phyloP scores from a whole-genome alignment of 2,329 filamentous ascomycete species.

The Phyllosticta paracitricarpa region DNA sequence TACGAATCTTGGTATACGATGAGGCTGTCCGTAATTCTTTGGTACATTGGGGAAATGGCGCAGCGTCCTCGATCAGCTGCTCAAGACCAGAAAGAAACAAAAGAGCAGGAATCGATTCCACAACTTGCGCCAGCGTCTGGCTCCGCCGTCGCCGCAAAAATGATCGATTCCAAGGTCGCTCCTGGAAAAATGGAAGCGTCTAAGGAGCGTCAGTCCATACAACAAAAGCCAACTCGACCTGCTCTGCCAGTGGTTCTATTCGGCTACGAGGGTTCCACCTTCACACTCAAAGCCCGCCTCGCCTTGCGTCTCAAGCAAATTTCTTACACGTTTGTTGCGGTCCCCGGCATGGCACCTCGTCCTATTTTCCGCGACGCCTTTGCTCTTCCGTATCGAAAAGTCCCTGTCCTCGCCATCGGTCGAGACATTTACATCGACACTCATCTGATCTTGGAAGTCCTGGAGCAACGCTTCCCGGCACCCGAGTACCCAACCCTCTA shows the following conservation, averaged over 20 bases:
- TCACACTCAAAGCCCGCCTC: conserved; percentile 29
- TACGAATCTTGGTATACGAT: background rate
- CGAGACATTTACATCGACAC: conserved; percentile 61
- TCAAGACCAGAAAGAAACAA: background rate
- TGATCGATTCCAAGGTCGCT: background rate
- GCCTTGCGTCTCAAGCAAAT: conserved; percentile 28
- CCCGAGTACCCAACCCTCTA: conserved; percentile 26
- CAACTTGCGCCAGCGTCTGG: background rate
- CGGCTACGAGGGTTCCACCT: conserved; percentile 17
- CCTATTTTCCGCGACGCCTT: conserved; percentile 48
- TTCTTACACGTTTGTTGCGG: conserved; percentile 29
- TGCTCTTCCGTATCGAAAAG: conserved; percentile 57
- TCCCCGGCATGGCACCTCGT: conserved; percentile 44
- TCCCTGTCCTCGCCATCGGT: conserved; percentile 57
- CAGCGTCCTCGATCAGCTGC: background rate
- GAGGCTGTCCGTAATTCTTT: background rate
- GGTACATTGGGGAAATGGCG: background rate
- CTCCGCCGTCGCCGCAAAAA: background rate
- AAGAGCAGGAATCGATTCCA: background rate
- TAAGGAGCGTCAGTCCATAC: background rate
- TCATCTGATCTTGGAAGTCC: conserved; percentile 54
- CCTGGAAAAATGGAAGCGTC: background rate
- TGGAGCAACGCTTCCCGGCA: conserved; percentile 48
- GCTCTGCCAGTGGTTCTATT: background rate
- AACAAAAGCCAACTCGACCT: background rate